Evolutionary conservation across 345 rosid genomes (phyloP).

Genomic region (Mallotus nudiflorus): DNA sequence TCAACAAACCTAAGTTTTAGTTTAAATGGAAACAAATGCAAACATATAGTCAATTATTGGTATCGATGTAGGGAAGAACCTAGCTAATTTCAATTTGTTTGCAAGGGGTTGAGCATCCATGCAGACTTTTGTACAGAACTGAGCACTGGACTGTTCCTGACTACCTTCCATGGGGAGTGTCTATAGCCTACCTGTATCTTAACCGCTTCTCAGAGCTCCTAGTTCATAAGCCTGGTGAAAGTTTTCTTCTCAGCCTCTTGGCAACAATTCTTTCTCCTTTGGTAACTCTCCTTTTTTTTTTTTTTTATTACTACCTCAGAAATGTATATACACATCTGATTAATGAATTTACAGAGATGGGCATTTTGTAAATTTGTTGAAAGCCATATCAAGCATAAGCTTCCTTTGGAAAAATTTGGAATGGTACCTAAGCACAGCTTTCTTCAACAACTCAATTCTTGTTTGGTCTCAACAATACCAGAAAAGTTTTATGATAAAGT

Average conservation of each 20-base stretch:
- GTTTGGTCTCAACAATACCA: constrained; percentile 26
- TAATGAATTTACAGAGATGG: constrained; percentile 33
- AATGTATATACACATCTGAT: background rate
- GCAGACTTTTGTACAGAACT: constrained; percentile 39
- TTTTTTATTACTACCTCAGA: background rate
- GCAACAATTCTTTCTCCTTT: constrained; percentile 44
- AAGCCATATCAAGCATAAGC: constrained; percentile 32
- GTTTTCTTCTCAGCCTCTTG: constrained; percentile 31
- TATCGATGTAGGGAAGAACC: no score
- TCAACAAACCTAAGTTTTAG: no score
- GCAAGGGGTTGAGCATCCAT: constrained; percentile 35
- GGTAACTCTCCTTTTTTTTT: constrained; percentile 18
- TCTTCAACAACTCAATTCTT: constrained; percentile 29
- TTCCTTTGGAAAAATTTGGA: constrained; percentile 32
- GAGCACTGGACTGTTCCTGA: constrained; percentile 47
- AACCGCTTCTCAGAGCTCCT: constrained; percentile 49
- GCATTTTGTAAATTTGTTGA: constrained; percentile 37
- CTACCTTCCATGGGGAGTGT: constrained; percentile 48
- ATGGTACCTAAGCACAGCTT: constrained; percentile 48
- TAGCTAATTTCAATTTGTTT: background rate
- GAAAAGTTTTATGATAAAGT: constrained; percentile 37
- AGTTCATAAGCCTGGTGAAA: constrained; percentile 53
- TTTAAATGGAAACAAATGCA: no score
- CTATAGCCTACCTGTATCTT: constrained; percentile 32
- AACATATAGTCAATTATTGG: no score